phyloP scores from a whole-genome alignment of 73 alveolate genomes.

The Paramecium biaurelia region DNA sequence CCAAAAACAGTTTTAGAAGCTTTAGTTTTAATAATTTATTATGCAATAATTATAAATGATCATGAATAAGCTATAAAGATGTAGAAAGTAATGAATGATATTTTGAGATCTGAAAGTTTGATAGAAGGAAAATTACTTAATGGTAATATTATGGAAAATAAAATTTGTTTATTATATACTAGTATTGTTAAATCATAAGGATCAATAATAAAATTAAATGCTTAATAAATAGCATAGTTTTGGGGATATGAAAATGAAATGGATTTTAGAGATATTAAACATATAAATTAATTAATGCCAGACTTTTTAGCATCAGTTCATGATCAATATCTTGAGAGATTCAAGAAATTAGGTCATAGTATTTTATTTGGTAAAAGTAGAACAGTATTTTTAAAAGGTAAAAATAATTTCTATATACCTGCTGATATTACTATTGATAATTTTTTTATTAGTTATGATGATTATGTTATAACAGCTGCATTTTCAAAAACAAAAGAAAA shows the following conservation, averaged over 20 bases:
- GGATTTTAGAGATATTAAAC: constrained; percentile 12
- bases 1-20: neutral
- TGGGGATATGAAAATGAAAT: constrained; percentile 22
- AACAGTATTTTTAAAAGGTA: neutral
- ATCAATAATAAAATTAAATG: neutral
- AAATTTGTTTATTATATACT: neutral
- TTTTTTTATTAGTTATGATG: constrained; percentile 16
- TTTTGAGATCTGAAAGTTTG: neutral
- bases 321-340: neutral
- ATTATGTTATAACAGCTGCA: constrained; percentile 32
- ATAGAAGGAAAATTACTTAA: constrained; percentile 1
- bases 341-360: neutral
- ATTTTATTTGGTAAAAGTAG: neutral
- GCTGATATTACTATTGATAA: constrained; percentile 30
- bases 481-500: constrained; percentile 2
- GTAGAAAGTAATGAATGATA: neutral
- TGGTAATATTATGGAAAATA: neutral
- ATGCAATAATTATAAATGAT: neutral
- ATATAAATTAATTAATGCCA: constrained; percentile 29
- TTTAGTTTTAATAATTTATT: neutral
- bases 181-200: neutral
- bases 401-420: neutral
- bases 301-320: neutral
- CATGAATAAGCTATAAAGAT: neutral
- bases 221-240: neutral